Evolutionary conservation across 495 filamentous ascomycete genomes (phyloP).

Genomic region (Penicillium coffeae): DNA sequence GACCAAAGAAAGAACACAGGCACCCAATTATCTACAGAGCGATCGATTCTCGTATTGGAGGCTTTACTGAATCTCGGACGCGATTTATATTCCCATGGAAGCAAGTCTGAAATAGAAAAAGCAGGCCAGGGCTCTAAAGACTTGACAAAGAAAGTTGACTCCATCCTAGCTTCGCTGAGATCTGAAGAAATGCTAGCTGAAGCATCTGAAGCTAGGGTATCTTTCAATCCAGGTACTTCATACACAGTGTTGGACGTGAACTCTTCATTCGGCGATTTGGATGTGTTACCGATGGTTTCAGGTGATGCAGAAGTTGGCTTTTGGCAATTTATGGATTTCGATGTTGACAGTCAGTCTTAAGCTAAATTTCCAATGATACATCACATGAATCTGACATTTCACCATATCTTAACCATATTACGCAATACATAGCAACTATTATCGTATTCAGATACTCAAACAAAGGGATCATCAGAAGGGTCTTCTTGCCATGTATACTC

Average conservation of each 20-base stretch:
- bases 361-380: too few species aligned
- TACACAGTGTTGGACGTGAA: neutral
- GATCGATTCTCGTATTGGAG: constrained; percentile 15
- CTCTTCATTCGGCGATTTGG: neutral
- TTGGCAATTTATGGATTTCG: constrained; percentile 3
- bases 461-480: neutral
- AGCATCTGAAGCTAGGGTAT: neutral
- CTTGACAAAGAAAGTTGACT: too few species aligned
- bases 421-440: too few species aligned
- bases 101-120: neutral
- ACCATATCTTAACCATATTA: too few species aligned
- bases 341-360: neutral
- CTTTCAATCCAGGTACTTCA: neutral
- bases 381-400: too few species aligned
- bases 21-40: constrained; percentile 1
- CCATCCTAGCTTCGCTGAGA: too few species aligned
- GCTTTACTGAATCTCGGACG: constrained; percentile 22
- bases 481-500: constrained; percentile 2
- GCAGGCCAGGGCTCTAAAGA: neutral
- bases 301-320: neutral
- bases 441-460: too few species aligned
- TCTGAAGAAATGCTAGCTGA: neutral
- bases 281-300: neutral
- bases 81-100: neutral
- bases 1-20: neutral